A percentile compares a stretch with the other conserved stretches of the same genome.
Conservation (phyloP, 2,329 filamentous ascomycete genomes). For the Fusarium udum region DNA sequence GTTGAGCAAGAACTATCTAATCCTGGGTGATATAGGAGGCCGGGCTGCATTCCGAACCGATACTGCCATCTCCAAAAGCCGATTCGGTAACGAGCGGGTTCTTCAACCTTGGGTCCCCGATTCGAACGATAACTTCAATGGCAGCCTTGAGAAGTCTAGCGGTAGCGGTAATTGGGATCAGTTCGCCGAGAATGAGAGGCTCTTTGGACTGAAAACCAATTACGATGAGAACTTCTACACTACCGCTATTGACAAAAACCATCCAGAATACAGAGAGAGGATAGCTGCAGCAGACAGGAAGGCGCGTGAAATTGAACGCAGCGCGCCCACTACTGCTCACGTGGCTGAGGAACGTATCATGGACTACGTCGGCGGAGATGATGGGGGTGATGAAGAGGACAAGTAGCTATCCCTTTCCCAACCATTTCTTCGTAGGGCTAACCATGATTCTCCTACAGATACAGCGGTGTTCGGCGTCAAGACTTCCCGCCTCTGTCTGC, state of each 20-base stretch:
- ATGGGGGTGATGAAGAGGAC: conserved; percentile 84
- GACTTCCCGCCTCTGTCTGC: conserved; percentile 73
- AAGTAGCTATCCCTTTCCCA: conserved; percentile 65
- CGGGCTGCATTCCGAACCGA: conserved; percentile 83
- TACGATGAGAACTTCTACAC: conserved; percentile 97
- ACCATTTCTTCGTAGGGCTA: conserved; percentile 14
- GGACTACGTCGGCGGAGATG: conserved; percentile 69
- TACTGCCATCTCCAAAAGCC: conserved; percentile 82
- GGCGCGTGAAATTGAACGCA: conserved; percentile 88
- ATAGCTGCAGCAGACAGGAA: conserved; percentile 82
- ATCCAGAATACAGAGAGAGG: conserved; percentile 82
- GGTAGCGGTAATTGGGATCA: conserved; percentile 80
- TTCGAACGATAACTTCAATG: conserved; percentile 67
- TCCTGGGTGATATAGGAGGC: conserved; percentile 62
- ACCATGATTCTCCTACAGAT: conserved; percentile 59
- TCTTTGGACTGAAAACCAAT: conserved; percentile 87
- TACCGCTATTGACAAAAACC: conserved; percentile 83
- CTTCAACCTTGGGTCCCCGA: conserved; percentile 86
- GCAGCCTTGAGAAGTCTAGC: conserved; percentile 73
- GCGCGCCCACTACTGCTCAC: conserved; percentile 78
- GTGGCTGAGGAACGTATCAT: conserved; percentile 88
- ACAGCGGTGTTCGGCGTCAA: conserved; percentile 87
- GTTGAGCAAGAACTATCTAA: conserved; percentile 10
- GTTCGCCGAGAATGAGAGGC: conserved; percentile 86
- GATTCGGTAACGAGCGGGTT: conserved; percentile 74